Evolutionary conservation across 1,284 basidiomycete genomes (phyloP), one percentile per base, ranked within the genome.

Genomic region (Fomes fomentarius): DNA sequence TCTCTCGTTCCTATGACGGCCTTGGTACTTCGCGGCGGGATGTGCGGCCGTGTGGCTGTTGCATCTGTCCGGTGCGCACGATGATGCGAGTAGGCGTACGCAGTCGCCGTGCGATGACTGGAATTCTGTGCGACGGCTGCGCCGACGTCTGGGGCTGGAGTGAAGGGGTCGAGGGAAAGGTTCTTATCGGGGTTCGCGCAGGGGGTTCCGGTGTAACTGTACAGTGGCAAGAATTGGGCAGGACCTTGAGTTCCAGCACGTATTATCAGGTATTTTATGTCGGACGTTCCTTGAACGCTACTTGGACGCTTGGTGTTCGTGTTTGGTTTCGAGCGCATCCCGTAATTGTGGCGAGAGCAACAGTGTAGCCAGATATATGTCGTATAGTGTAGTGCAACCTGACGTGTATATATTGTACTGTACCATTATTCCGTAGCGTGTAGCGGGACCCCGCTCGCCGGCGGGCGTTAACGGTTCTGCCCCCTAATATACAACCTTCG

Each of bases 341-440:
- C 12, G 19, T 17, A 31, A 19, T n/a, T 26, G 40, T 46, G 38
- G 43, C 47, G 24, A 33, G 47, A 33, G 25, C 41, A 38, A 24
- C 34, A 47, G 39, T 40, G 42, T 40, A 52, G 45, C 26, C n/a
- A n/a, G n/a, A 47, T 43, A 37, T 40, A 39, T 12, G 26, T 39
- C 34, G 24, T 47, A 22, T 52, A 46, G 48, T 44, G 35, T 52
- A 48, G 44, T 33, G 33, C 49, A 50, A 31, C 35, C 26, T n/a
- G n/a, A 39, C 49, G 34, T 48, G 31, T 52, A 49, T 51, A 52
- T 48, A 53, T 34, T 24, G 43, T 56, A 54, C 38, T 53, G 50
- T 57, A 57, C 45, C n/a, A 30, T 31, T 54, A 53, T 46, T n/a
- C 38, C 38, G 34, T 48, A 53, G 14, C n/a, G n/a, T n/a, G 34